Base-by-base conservation (phyloP, 2,329 filamentous ascomycete genomes). In the Stachybotrys chartarum region DNA sequence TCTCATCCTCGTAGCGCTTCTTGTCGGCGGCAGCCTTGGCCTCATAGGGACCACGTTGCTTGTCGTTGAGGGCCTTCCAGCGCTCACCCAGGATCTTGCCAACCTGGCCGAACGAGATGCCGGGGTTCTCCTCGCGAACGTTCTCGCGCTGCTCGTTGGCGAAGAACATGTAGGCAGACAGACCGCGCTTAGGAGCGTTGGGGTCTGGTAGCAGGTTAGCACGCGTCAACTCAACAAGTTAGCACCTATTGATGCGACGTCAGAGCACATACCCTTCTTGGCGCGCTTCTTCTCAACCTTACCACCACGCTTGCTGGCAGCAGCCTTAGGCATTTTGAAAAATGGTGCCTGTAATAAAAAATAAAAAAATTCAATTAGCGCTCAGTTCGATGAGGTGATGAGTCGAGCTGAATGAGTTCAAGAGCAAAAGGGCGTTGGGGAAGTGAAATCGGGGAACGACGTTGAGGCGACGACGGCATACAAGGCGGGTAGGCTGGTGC, bases 151-250 rank as follows among this genome's bases (percentile, higher is more conserved):
- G 91, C 78, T 97, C 94, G 72, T 97, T 97, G 85, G 94, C 94
- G 75, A 97, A 99, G 88, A 97, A 97, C 94, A 99, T 99, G 86
- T 99, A 99, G 61, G 94, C 94, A 54, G 94, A 97, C 52, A 99
- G 90, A 81, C 93, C 94, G 77, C 94, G 91, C 91, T 97, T 99
- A 74, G 94, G 94, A 58, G 92, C 93, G 78, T 97, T 97, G 76
- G 91, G 91, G 77, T 97, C 92, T 96, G 67, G 35, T 8, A 16
- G 18, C 11, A 6, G 24, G 52, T 57, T 54, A 56, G 55, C n/a
- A 17, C 1, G 30, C 35, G 39, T 24, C 24, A 24, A 24, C 4
- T 24, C 24, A 24, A 24, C 24, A 24, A 24, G 24, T 24, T 4
- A 24, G 24, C 24, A 24, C 24, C 24, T 24, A 3, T 2, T 24